Conservation (phyloP, 2,329 filamentous ascomycete genomes). For the Taxawa tesnikishii region DNA sequence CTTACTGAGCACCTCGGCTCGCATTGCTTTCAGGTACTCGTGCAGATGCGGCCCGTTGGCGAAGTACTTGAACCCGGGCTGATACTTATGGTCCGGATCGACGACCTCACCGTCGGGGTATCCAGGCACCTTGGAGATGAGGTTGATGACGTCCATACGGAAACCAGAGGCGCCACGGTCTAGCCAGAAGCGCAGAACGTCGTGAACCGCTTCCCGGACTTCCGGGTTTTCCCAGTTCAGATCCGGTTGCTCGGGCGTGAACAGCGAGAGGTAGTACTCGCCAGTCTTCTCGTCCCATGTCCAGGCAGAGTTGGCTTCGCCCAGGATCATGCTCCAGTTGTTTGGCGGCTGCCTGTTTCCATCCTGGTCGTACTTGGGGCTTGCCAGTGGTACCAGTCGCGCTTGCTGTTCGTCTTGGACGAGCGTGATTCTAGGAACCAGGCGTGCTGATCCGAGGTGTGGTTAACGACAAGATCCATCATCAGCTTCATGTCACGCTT, state of each 20-base stretch:
- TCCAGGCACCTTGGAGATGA: slow-evolving; percentile 31
- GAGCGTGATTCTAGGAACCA: slow-evolving; percentile 47
- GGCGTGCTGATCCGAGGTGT: slow-evolving; percentile 35
- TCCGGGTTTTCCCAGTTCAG: slow-evolving; percentile 36
- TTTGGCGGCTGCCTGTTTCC: slow-evolving; percentile 48
- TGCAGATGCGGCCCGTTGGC: slow-evolving; percentile 47
- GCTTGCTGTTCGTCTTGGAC: slow-evolving; percentile 38
- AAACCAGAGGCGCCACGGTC: slow-evolving; percentile 34
- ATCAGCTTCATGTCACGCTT: slow-evolving; percentile 35
- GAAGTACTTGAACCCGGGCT: slow-evolving; percentile 37
- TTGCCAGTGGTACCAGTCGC: slow-evolving; percentile 57
- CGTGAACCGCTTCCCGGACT: slow-evolving; percentile 31
- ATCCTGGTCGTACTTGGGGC: slow-evolving; percentile 40
- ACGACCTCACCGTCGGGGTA: slow-evolving; percentile 31
- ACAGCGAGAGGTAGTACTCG: slow-evolving; percentile 35
- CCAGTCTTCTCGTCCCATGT: slow-evolving; percentile 33
- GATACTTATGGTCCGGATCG: slow-evolving; percentile 28
- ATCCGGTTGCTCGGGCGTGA: slow-evolving; percentile 34
- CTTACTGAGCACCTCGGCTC: slow-evolving; percentile 38
- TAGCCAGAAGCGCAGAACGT: slow-evolving; percentile 36
- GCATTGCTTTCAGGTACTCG: slow-evolving; percentile 43
- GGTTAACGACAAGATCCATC: slow-evolving; percentile 36
- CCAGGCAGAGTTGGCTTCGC: slow-evolving; percentile 27
- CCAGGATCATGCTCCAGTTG: slow-evolving; percentile 32
- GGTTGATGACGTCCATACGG: slow-evolving; percentile 36